Evolutionary conservation across 2,329 filamentous ascomycete species (phyloP), one percentile per base, ranked within the genome.

Genomic region (Sclerotinia minor): DNA sequence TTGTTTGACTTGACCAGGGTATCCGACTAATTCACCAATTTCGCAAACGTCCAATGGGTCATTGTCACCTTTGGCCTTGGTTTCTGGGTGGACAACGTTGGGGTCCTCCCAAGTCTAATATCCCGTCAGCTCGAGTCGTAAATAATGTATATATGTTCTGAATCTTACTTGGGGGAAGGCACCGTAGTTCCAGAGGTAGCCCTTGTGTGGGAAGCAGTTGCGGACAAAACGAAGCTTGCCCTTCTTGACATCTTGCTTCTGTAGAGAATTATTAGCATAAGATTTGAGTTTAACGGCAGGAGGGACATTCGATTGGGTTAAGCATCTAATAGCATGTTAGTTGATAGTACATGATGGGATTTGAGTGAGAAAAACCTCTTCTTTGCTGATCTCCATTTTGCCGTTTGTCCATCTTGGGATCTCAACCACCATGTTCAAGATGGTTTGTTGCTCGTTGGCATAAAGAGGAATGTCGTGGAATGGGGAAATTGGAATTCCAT

Each of bases 131-230:
- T 24, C n/a, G 17, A 38, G 59, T 54, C 29, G 59, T 38, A 49
- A 7, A 55, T 53, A 35, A 15, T 21, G 13, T 35, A 17, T 49
- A 29, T 41, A 50, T 0, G n/a, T 24, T 35, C 26, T 5, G 21
- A 7, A 54, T 65, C 85, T 79, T 86, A 95, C 92, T 86, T 95
- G 92, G 77, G 95, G 95, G 89, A 99, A 98, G 82, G 94, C 94
- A 84, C 95, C 95, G 84, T 99, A 99, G 89, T 99, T 99, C 95
- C 95, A 99, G 77, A 99, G 92, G 83, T 99, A 99, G 75, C 95
- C 95, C 89, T 99, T 98, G 91, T 99, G 95, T 77, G 95, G 95
- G 88, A 99, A 99, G 90, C 95, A 99, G 90, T 99, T 99, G 84
- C 95, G 93, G 80, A 99, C 95, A 81, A 90, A 99, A 79, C 95